These are phyloP conservation scores for Verticillium dahliae DNA, from an alignment of 2,329 filamentous ascomycete genomes.

Conservation along the genomic window DNA sequence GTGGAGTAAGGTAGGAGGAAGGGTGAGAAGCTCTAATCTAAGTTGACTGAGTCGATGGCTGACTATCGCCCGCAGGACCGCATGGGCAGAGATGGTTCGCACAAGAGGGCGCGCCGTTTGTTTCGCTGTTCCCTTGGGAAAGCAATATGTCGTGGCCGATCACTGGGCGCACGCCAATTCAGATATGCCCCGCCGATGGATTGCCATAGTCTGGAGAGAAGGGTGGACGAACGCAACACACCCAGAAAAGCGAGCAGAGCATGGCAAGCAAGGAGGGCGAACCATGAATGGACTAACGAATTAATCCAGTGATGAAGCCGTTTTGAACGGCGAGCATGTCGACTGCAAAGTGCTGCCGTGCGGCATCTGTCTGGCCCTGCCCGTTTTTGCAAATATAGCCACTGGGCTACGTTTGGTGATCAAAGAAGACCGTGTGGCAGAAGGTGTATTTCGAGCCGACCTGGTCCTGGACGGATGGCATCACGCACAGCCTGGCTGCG, in stretches of 20 bases:
- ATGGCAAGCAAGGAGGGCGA: no score
- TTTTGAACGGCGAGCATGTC: no score
- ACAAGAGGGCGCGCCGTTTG: conserved; percentile 5
- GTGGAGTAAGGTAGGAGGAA: conserved; percentile 6
- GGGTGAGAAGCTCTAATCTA: conserved; percentile 12
- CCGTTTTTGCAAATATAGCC: background rate
- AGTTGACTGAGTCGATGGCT: conserved; percentile 5
- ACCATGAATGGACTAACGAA: no score
- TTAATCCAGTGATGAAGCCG: no score
- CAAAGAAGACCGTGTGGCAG: background rate
- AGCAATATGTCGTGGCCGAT: conserved; percentile 2
- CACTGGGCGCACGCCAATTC: conserved; percentile 4
- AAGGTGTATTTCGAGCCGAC: background rate
- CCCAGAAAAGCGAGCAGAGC: background rate
- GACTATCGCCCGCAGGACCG: background rate
- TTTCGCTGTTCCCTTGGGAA: conserved; percentile 13
- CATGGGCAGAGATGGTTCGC: conserved; percentile 1
- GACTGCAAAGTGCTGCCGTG: no score
- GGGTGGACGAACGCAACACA: background rate
- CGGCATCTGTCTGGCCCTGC: no score
- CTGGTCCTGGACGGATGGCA: background rate
- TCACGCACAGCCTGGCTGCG: background rate
- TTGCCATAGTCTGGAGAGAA: background rate
- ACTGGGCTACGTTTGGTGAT: background rate
- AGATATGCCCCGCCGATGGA: conserved; percentile 5